These are phyloP conservation scores for Fraxinus ornus DNA, from an alignment of 305 asterid genomes.

Conservation along the genomic window DNA sequence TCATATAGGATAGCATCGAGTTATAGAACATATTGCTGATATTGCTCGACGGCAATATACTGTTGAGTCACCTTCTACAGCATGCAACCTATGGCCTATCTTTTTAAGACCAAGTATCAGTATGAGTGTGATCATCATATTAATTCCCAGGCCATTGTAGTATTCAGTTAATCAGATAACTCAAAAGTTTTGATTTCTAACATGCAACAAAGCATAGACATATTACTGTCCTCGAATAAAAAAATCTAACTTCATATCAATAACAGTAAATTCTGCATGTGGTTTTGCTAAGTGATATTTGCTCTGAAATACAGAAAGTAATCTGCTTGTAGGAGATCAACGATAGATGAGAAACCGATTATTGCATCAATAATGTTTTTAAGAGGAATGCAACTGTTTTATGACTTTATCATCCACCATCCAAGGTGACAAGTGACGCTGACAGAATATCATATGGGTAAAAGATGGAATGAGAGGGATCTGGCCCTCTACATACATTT, in stretches of 20 bases:
- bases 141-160: background rate
- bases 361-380: background rate
- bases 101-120: background rate
- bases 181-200: background rate
- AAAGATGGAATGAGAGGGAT: background rate
- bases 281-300: background rate
- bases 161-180: background rate
- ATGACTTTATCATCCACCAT: background rate
- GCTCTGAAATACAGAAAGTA: background rate
- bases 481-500: background rate
- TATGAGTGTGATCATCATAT: background rate
- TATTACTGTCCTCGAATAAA: background rate
- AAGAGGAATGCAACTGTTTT: background rate
- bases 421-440: background rate
- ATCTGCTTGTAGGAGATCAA: background rate
- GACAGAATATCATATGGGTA: background rate
- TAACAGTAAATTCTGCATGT: background rate
- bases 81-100: background rate
- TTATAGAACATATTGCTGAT: background rate
- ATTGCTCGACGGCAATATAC: background rate
- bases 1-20: background rate
- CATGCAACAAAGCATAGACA: background rate
- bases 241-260: background rate
- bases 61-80: background rate
- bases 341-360: background rate